phyloP scores from a whole-genome alignment of 169 alveolate species.

The Perkinsus chesapeaki region DNA sequence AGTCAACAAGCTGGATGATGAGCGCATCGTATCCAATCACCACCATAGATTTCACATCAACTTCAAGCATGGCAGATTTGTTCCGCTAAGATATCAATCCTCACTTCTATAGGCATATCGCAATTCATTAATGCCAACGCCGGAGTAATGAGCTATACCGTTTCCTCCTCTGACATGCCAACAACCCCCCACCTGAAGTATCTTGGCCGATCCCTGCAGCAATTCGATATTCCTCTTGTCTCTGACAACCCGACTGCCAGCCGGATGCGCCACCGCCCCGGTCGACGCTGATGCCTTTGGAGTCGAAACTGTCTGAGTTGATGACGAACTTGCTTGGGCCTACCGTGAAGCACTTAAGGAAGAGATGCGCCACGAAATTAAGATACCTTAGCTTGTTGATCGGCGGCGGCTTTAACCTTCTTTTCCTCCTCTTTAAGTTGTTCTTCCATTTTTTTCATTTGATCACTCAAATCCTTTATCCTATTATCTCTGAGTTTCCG shows the following conservation, averaged over 20 bases:
- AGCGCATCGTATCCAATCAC: no score
- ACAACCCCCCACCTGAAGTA: background rate
- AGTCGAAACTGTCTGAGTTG: background rate
- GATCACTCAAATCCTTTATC: background rate
- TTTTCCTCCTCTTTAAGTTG: background rate
- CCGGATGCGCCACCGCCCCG: background rate
- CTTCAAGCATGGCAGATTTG: no score
- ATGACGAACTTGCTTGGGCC: background rate
- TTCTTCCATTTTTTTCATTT: background rate
- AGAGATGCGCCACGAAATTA: background rate
- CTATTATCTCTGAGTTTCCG: background rate
- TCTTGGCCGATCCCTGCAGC: background rate
- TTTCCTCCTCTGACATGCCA: background rate
- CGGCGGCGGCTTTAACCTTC: background rate
- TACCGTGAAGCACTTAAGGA: background rate
- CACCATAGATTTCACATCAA: no score
- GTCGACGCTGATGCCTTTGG: background rate
- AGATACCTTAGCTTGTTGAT: background rate
- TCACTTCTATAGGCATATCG: no score
- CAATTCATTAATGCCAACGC: no score
- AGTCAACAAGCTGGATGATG: no score
- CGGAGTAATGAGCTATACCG: background rate
- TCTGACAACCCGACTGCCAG: background rate
- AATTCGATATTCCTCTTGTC: background rate
- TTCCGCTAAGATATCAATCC: no score